A percentile compares a stretch with the other conserved stretches of the same genome.
These are phyloP conservation scores for Stropharia rugosoannulata DNA, from an alignment of 768 basidiomycete genomes.

Conservation along the genomic window DNA sequence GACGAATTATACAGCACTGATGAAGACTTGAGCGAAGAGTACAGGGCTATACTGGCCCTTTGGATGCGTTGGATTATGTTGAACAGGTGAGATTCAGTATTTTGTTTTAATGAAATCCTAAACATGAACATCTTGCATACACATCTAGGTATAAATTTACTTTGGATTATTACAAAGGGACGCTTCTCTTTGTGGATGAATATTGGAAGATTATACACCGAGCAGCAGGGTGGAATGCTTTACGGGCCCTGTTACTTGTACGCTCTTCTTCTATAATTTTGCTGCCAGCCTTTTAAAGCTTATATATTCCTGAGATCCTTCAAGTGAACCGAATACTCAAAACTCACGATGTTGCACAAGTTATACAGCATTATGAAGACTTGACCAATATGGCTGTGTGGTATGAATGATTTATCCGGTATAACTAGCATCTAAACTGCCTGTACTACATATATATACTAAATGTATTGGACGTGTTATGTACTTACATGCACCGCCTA, in stretches of 20 bases:
- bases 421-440: too few relatives aligned
- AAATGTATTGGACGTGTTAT: too few relatives aligned
- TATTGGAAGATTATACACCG: conserved; percentile 66
- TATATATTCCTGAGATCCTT: conserved; percentile 39
- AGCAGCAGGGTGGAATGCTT: conserved; percentile 65
- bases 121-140: neutral
- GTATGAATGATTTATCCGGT: conserved; percentile 20
- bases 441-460: too few relatives aligned
- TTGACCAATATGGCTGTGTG: conserved; percentile 47
- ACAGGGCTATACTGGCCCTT: conserved; percentile 75
- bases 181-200: conserved; percentile 52
- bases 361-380: conserved; percentile 53
- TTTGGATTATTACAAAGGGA: conserved; percentile 50
- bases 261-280: neutral
- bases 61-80: conserved; percentile 73
- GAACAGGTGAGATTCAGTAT: conserved; percentile 1
- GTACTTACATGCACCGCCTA: too few relatives aligned
- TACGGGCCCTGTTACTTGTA: conserved; percentile 46
- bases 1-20: conserved; percentile 68
- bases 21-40: conserved; percentile 62
- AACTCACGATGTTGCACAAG: conserved; percentile 43
- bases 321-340: conserved; percentile 52
- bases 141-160: conserved; percentile 50
- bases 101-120: neutral
- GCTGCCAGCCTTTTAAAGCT: neutral